Conservation (phyloP, 2,329 filamentous ascomycete genomes). For the Sclerotinia glacialis region DNA sequence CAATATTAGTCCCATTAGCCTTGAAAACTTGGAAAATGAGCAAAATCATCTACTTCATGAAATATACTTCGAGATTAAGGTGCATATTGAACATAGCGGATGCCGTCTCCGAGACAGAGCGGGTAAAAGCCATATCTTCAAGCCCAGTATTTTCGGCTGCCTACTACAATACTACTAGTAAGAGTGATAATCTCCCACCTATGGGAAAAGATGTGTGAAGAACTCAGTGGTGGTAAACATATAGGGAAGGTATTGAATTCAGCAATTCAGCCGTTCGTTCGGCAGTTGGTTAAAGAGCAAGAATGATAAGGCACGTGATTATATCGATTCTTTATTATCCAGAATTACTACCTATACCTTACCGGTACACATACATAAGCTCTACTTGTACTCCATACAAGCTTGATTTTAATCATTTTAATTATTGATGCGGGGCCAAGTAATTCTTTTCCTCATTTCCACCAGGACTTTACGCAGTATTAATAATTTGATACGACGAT, state of each 20-base stretch:
- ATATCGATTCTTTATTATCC: too few species aligned
- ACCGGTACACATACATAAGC: too few species aligned
- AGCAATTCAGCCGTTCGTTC: too few species aligned
- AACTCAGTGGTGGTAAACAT: neutral
- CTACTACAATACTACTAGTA: neutral
- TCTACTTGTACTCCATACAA: too few species aligned
- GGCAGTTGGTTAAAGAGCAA: too few species aligned
- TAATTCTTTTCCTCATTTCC: neutral
- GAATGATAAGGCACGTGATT: neutral
- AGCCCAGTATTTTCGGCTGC: too few species aligned
- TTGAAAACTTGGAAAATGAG: neutral
- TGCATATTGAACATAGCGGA: neutral
- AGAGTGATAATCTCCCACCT: neutral
- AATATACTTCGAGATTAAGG: neutral
- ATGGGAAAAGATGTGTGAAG: neutral
- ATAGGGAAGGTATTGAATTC: neutral
- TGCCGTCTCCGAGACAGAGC: neutral
- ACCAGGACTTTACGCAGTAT: neutral
- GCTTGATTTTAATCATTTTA: too few species aligned
- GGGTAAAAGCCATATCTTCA: neutral
- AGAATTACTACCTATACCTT: too few species aligned
- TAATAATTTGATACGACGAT: neutral
- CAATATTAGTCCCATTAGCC: neutral
- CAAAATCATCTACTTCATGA: neutral
- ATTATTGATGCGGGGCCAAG: neutral